Percentiles rank a stretch among this genome's conserved stretches.
phyloP scores from a whole-genome alignment of 352 stramenopile species.

The Phytophthora crassamura region DNA sequence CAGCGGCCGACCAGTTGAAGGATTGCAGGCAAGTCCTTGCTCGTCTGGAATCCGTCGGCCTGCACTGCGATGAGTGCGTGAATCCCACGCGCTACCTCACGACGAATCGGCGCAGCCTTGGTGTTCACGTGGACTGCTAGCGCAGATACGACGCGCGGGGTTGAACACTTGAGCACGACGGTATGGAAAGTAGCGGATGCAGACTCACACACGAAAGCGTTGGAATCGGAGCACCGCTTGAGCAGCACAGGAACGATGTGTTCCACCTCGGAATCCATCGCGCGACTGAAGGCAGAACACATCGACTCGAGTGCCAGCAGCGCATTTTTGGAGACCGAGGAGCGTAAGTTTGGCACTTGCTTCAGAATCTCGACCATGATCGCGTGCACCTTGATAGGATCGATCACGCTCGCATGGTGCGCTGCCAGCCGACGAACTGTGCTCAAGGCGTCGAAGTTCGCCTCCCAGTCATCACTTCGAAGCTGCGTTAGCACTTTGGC shows the following conservation, averaged over 20 bases:
- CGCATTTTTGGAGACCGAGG: constrained; percentile 80
- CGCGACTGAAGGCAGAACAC: constrained; percentile 47
- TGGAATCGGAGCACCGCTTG: constrained; percentile 73
- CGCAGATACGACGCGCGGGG: constrained; percentile 48
- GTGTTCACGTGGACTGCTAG: constrained; percentile 49
- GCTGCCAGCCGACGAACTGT: constrained; percentile 57
- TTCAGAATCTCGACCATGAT: constrained; percentile 59
- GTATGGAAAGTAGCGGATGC: constrained; percentile 51
- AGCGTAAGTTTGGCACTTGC: constrained; percentile 76
- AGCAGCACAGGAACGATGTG: constrained; percentile 65
- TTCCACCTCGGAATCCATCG: constrained; percentile 71
- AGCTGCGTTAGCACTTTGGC: constrained; percentile 49
- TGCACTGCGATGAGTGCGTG: constrained; percentile 57
- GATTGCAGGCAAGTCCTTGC: constrained; percentile 52
- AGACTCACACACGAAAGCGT: constrained; percentile 78
- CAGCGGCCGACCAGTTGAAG: constrained; percentile 61
- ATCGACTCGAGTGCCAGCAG: constrained; percentile 72
- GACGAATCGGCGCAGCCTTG: constrained; percentile 60
- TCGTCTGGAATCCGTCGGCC: constrained; percentile 37
- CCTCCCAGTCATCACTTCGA: constrained; percentile 60
- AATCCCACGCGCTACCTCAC: constrained; percentile 65
- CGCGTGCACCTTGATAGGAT: constrained; percentile 49
- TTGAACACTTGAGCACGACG: constrained; percentile 66
- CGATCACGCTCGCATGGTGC: constrained; percentile 56
- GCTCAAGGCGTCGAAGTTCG: constrained; percentile 72